These are phyloP conservation scores for Ambispora gerdemannii DNA, from an alignment of 192 early-diverging fungal species.

Conservation along the genomic window DNA sequence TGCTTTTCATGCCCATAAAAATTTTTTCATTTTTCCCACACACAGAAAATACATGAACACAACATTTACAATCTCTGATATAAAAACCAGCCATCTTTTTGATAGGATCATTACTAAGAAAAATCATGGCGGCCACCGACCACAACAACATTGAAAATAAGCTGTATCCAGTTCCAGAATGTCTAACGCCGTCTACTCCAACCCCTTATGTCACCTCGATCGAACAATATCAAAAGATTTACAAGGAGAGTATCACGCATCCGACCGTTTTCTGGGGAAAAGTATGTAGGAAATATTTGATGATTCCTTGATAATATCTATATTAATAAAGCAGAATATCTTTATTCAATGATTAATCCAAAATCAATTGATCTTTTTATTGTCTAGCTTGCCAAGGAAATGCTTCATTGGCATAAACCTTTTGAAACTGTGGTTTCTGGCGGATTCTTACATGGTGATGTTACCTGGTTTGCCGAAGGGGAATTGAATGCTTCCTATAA, in stretches of 20 bases:
- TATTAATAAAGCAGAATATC: background rate
- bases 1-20: too few relatives aligned
- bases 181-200: constrained; percentile 50
- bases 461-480: constrained; percentile 92
- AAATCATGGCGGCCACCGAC: too few relatives aligned
- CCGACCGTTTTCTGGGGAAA: constrained; percentile 84
- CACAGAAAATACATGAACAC: too few relatives aligned
- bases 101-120: too few relatives aligned
- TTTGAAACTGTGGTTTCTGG: constrained; percentile 72
- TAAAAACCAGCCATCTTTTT: too few relatives aligned
- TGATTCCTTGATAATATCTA: background rate
- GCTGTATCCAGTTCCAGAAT: constrained; percentile 55
- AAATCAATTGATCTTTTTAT: background rate
- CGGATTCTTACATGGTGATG: constrained; percentile 77
- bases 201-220: constrained; percentile 69
- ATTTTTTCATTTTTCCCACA: too few relatives aligned
- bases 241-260: constrained; percentile 75
- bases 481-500: constrained; percentile 92
- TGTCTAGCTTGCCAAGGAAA: constrained; percentile 65
- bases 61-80: too few relatives aligned
- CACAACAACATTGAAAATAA: constrained; percentile 18
- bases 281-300: constrained; percentile 39
- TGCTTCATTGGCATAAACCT: constrained; percentile 78
- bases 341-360: background rate
- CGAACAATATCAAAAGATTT: constrained; percentile 78